Evolutionary conservation across 352 stramenopile genomes (phyloP), one percentile per base, ranked within the genome.

Genomic region (Globisporangium abappressorium): DNA sequence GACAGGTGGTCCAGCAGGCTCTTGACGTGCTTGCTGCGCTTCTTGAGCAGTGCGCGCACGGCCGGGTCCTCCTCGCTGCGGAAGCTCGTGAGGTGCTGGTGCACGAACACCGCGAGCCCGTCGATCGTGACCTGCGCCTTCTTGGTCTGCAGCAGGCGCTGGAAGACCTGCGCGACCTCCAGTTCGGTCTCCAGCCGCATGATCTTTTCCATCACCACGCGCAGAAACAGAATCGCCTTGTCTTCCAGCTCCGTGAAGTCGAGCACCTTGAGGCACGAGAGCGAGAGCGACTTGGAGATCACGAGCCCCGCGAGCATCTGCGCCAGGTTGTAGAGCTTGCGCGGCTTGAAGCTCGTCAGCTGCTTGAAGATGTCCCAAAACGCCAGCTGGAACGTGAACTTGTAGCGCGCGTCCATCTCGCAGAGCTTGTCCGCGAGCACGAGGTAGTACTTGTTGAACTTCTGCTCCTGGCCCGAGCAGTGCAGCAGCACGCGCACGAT

Each of bases 351-450:
- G 49, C 76, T 74, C 66, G 87, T 76, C 49, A 93, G 73, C 63
- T 97, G 89, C 81, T 99, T 99, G 73, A 99, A 99, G 46, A 85
- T 76, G 79, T 99, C 97, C 97, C 96, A 99, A 73, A 98, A 99
- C 51, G 97, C 92, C 22, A 99, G 82, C 71, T 98, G 96, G 57
- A 98, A 90, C 22, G 94, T 98, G 70, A 99, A 99, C 66, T 98
- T 99, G 77, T 94, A 97, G 49, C 96, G 93, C 41, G 73, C 80
- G 69, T 99, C 93, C 74, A 95, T 97, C 72, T 98, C 90, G 69
- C 94, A 99, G 63, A 99, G 82, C 47, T 97, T 92, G 47, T 87
- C 78, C 4, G 92, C 94, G 34, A 99, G 83, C 69, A 97, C 82
- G 43, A 97, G 85, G 76, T 99, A 99, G 73, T 93, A 99, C 63